Evolutionary conservation across 768 basidiomycete species (phyloP).

Genomic region (Rhizopogon vulgaris): DNA sequence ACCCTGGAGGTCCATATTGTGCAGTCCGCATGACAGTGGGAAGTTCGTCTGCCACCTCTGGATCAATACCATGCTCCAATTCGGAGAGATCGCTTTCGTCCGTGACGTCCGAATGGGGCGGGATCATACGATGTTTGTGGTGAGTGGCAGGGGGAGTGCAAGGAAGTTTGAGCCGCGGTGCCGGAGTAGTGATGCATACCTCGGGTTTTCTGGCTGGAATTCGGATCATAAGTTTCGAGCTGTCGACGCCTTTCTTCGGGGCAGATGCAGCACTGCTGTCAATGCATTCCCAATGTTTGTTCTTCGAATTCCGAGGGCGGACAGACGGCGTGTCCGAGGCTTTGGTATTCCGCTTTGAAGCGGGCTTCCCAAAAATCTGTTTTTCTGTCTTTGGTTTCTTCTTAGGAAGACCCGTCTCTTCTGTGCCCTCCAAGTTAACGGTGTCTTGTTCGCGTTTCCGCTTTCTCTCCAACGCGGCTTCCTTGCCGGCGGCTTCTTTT

Average conservation of each 20-base stretch:
- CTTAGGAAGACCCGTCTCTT: neutral
- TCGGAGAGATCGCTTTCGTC: slow-evolving; percentile 24
- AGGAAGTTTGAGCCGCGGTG: slow-evolving; percentile 7
- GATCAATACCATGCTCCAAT: slow-evolving; percentile 9
- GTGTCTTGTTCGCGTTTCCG: slow-evolving; percentile 50
- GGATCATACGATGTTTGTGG: slow-evolving; percentile 13
- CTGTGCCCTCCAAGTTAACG: neutral
- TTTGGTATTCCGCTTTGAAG: slow-evolving; percentile 17
- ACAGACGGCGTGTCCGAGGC: slow-evolving; percentile 15
- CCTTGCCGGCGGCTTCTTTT: slow-evolving; percentile 48
- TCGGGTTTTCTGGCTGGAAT: neutral
- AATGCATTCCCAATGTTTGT: neutral
- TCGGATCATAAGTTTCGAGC: neutral
- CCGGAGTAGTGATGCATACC: slow-evolving; percentile 12
- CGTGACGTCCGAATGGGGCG: slow-evolving; percentile 8
- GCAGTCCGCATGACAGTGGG: slow-evolving; percentile 13
- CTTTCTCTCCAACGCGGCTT: slow-evolving; percentile 49
- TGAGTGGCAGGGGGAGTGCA: slow-evolving; percentile 18
- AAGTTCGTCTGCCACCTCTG: slow-evolving; percentile 20
- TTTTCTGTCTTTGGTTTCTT: slow-evolving; percentile 17
- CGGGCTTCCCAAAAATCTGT: slow-evolving; percentile 8
- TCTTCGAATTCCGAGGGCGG: slow-evolving; percentile 28
- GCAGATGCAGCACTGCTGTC: neutral
- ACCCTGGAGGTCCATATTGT: slow-evolving; percentile 9
- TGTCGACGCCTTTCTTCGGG: neutral